These are phyloP conservation scores for Butyriboletus loyo DNA, from an alignment of 768 basidiomycete genomes.

Conservation along the genomic window DNA sequence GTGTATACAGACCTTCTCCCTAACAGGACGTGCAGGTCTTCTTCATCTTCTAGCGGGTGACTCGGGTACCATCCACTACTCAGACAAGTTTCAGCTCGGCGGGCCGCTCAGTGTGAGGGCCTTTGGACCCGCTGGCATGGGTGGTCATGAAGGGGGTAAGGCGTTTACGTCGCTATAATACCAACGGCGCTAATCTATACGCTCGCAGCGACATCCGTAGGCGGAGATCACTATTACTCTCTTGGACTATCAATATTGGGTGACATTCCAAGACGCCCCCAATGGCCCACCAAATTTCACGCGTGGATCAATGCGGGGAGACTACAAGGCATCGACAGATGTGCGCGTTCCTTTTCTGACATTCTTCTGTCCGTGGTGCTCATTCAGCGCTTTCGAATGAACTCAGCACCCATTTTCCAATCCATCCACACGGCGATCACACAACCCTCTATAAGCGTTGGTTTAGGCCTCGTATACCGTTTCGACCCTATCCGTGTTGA, in stretches of 20 bases:
- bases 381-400: background rate
- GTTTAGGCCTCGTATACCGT: slow-evolving; percentile 78
- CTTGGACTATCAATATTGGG: slow-evolving; percentile 73
- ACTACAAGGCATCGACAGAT: slow-evolving; percentile 55
- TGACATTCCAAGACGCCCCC: slow-evolving; percentile 62
- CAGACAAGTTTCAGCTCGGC: slow-evolving; percentile 90
- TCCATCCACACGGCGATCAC: slow-evolving; percentile 19
- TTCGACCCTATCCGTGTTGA: slow-evolving; percentile 85
- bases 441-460: slow-evolving; percentile 67
- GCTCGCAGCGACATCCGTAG: slow-evolving; percentile 72
- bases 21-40: slow-evolving; percentile 69
- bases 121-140: slow-evolving; percentile 74
- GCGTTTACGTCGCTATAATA: background rate
- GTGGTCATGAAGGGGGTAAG: slow-evolving; percentile 71
- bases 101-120: slow-evolving; percentile 83
- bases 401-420: slow-evolving; percentile 6
- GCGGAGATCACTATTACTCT: slow-evolving; percentile 81
- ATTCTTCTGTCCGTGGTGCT: background rate
- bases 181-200: background rate
- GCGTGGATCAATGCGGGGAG: slow-evolving; percentile 79
- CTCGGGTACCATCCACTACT: slow-evolving; percentile 46
- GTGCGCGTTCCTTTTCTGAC: slow-evolving; percentile 37
- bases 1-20: slow-evolving; percentile 63
- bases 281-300: slow-evolving; percentile 88
- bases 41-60: slow-evolving; percentile 58